Base-by-base conservation (phyloP, 2,329 filamentous ascomycete species). In the Furcasterigmium furcatum region DNA sequence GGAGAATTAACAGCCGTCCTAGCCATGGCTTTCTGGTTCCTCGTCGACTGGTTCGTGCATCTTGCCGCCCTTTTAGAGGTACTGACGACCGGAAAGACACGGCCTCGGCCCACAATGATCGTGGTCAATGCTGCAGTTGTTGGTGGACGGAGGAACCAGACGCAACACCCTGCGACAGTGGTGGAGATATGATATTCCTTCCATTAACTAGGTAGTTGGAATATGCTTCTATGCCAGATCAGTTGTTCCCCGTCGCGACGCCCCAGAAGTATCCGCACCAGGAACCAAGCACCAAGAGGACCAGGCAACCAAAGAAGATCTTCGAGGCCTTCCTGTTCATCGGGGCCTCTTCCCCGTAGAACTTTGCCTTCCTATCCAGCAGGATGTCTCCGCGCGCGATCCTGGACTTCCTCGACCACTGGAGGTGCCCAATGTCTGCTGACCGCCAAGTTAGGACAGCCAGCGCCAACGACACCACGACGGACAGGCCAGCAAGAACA, bases 231-330 rank as follows among this genome's bases (percentile, higher is more conserved):
- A n/a, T n/a, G n/a, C n/a, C n/a, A n/a, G n/a, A n/a, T n/a, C n/a
- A 40, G 34, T 76, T 73, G 45, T 79, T 70, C 0, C 74, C 74
- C 0, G 76, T 82, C 4, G 73, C 74, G 3, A 77, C 70, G 8
- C 80, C 79, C 78, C 78, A 84, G 49, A 84, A 80, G 56, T 81
- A 84, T 1, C 76, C 78, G 9, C 54, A 60, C 75, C 77, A 80
- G 3, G 66, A 66, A 1, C 80, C 79, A 9, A 78, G 25, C 0
- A 77, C 68, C 34, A 82, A 51, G 4, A 75, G 19, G 1, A 74
- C 52, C 1, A 80, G 52, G 0, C 61, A 58, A 2, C 51, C 57
- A 43, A 81, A 77, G 46, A 72, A 73, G 9, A 54, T 47, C 29
- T 69, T 50, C 12, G 69, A 75, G 10, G 76, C 61, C 43, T 51